A percentile compares a stretch with the other conserved stretches of the same genome.
Evolutionary conservation across 192 early-diverging fungal species (phyloP).

Genomic region (Mortierella claussenii): DNA sequence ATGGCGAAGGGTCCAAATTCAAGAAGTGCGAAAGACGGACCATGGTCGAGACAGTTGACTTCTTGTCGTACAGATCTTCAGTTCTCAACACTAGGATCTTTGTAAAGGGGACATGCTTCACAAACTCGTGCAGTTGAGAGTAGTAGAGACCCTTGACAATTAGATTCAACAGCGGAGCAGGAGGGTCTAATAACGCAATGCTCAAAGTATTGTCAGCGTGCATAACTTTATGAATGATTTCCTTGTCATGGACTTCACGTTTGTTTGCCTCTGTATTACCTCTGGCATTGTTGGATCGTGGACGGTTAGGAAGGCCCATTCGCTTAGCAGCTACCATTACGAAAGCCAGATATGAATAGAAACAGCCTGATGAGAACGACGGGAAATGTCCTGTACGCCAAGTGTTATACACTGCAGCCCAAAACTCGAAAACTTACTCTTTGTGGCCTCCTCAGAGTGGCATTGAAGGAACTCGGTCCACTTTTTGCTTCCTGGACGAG

Average conservation of each 20-base stretch:
- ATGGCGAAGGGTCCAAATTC: constrained; percentile 47
- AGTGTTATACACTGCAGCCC: neutral
- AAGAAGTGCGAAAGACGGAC: constrained; percentile 42
- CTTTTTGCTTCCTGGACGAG: constrained; percentile 42
- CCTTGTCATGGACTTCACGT: neutral
- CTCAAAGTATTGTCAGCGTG: neutral
- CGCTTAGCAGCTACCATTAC: constrained; percentile 35
- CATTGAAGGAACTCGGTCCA: constrained; percentile 46
- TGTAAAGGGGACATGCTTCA: constrained; percentile 49
- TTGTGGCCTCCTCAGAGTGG: constrained; percentile 42
- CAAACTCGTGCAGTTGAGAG: constrained; percentile 52
- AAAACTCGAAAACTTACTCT: constrained; percentile 19
- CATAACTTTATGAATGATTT: neutral
- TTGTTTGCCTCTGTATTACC: constrained; percentile 7
- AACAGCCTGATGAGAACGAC: neutral
- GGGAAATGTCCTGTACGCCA: too few relatives aligned
- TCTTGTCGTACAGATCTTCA: constrained; percentile 46
- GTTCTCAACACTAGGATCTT: constrained; percentile 49
- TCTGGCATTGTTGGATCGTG: constrained; percentile 39
- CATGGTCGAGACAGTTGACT: constrained; percentile 50
- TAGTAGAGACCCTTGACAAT: constrained; percentile 52
- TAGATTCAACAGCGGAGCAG: constrained; percentile 37
- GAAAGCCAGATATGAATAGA: neutral
- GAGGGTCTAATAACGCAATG: constrained; percentile 37
- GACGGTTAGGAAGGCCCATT: constrained; percentile 46